Evolutionary conservation across 2,329 filamentous ascomycete genomes (phyloP).

Genomic region (Trichoderma sp.): DNA sequence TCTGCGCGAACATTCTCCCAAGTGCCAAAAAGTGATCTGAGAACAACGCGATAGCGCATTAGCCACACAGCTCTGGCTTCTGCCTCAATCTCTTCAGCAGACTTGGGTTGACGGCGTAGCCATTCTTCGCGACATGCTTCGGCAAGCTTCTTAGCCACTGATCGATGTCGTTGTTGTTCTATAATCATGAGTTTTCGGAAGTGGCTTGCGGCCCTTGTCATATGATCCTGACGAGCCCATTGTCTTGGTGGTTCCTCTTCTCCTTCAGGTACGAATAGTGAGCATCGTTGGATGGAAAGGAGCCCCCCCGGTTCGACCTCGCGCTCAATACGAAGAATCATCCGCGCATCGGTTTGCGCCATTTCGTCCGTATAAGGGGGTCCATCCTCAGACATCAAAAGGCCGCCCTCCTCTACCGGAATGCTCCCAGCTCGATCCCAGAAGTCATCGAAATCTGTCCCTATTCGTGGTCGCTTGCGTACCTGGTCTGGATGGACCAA

Average conservation of each 20-base stretch:
- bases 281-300: slow-evolving; percentile 71
- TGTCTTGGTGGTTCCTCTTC: slow-evolving; percentile 74
- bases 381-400: slow-evolving; percentile 59
- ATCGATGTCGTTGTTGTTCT: slow-evolving; percentile 77
- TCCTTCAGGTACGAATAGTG: slow-evolving; percentile 72
- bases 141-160: slow-evolving; percentile 78
- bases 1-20: slow-evolving; percentile 68
- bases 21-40: slow-evolving; percentile 58
- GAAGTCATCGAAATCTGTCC: slow-evolving; percentile 61
- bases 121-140: slow-evolving; percentile 78
- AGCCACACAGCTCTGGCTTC: slow-evolving; percentile 73
- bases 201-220: slow-evolving; percentile 76
- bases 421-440: slow-evolving; percentile 55
- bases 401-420: slow-evolving; percentile 62
- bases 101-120: slow-evolving; percentile 73
- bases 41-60: slow-evolving; percentile 71
- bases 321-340: slow-evolving; percentile 70
- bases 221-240: slow-evolving; percentile 86
- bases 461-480: slow-evolving; percentile 57
- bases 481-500: slow-evolving; percentile 63
- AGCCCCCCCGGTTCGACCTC: slow-evolving; percentile 76
- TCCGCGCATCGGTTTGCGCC: slow-evolving; percentile 68
- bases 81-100: slow-evolving; percentile 77
- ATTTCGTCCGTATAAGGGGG: slow-evolving; percentile 62
- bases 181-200: slow-evolving; percentile 79